A percentile compares a stretch with the other conserved stretches of the same genome.
phyloP scores from a whole-genome alignment of 2,329 filamentous ascomycete species.

The Phyllosticta paracitricarpa region DNA sequence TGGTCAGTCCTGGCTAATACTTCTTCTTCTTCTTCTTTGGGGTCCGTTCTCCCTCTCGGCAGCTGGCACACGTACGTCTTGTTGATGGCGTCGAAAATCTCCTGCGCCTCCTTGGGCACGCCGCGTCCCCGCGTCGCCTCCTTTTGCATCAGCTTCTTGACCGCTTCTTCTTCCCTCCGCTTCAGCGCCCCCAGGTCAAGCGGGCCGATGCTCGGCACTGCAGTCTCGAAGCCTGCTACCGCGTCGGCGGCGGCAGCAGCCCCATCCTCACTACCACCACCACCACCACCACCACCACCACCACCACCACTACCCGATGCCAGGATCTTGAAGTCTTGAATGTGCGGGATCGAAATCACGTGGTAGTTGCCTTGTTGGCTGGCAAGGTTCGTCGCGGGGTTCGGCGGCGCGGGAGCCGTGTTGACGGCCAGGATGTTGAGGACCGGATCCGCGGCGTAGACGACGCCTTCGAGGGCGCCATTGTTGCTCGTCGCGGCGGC shows the following conservation, averaged over 20 bases:
- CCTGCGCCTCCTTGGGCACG: slow-evolving; percentile 51
- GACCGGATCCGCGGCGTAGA: slow-evolving; percentile 52
- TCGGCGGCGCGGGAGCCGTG: slow-evolving; percentile 37
- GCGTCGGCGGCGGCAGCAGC: slow-evolving; percentile 15
- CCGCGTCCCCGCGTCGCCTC: slow-evolving; percentile 51
- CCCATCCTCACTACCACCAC: slow-evolving; percentile 17
- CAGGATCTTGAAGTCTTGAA: slow-evolving; percentile 48
- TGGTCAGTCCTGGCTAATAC: background rate
- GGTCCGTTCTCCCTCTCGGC: background rate
- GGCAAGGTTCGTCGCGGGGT: slow-evolving; percentile 30
- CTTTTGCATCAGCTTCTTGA: slow-evolving; percentile 46
- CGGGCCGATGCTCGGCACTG: slow-evolving; percentile 35
- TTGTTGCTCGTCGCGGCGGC: slow-evolving; percentile 16
- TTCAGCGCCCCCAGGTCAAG: slow-evolving; percentile 47
- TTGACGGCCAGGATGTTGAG: slow-evolving; percentile 54
- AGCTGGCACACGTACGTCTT: slow-evolving; percentile 37
- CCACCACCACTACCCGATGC: slow-evolving; percentile 24
- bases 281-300: slow-evolving; percentile 15
- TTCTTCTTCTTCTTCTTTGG: background rate
- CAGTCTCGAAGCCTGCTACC: slow-evolving; percentile 32
- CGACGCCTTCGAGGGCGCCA: slow-evolving; percentile 48
- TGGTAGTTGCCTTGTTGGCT: slow-evolving; percentile 45
- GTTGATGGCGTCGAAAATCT: slow-evolving; percentile 52
- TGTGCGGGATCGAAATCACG: slow-evolving; percentile 50
- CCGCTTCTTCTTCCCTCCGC: slow-evolving; percentile 45